Evolutionary conservation across 2,329 filamentous ascomycete genomes (phyloP).

Genomic region (Diaporthe longicolla): DNA sequence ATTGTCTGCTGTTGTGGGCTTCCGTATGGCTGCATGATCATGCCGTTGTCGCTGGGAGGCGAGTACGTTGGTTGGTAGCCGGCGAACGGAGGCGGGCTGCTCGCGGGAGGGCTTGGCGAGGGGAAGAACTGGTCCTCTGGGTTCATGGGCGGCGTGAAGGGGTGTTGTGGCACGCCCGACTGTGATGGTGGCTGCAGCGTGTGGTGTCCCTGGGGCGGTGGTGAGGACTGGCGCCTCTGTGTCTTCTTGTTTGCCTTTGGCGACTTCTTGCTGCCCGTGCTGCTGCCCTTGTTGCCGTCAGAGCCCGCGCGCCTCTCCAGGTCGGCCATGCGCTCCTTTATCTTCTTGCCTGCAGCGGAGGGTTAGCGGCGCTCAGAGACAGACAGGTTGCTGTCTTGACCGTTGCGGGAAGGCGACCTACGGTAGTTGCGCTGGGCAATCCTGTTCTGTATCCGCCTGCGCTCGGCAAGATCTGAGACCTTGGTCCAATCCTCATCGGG

Average conservation of each 20-base stretch:
- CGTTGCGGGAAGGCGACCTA: slow-evolving; percentile 57
- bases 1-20: slow-evolving; percentile 65
- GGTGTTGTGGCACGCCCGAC: slow-evolving; percentile 59
- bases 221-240: slow-evolving; percentile 44
- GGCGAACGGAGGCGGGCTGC: slow-evolving; percentile 75
- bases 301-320: slow-evolving; percentile 81
- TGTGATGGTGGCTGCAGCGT: slow-evolving; percentile 52
- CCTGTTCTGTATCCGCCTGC: slow-evolving; percentile 94
- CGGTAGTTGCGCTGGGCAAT: slow-evolving; percentile 98
- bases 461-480: slow-evolving; percentile 96
- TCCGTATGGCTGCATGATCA: slow-evolving; percentile 72
- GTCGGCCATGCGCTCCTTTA: slow-evolving; percentile 90
- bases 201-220: slow-evolving; percentile 48
- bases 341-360: slow-evolving; percentile 80
- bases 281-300: slow-evolving; percentile 54
- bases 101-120: slow-evolving; percentile 46
- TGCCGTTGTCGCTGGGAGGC: slow-evolving; percentile 69
- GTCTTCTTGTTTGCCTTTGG: slow-evolving; percentile 58
- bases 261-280: slow-evolving; percentile 60
- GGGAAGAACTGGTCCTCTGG: slow-evolving; percentile 77
- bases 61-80: slow-evolving; percentile 75
- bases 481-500: slow-evolving; percentile 99
- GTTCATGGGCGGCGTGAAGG: slow-evolving; percentile 74
- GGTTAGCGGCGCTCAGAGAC: slow-evolving; percentile 41
- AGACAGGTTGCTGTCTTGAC: not conserved